These are phyloP conservation scores for Phytophthora vignae DNA, from an alignment of 352 stramenopile genomes.

Conservation along the genomic window DNA sequence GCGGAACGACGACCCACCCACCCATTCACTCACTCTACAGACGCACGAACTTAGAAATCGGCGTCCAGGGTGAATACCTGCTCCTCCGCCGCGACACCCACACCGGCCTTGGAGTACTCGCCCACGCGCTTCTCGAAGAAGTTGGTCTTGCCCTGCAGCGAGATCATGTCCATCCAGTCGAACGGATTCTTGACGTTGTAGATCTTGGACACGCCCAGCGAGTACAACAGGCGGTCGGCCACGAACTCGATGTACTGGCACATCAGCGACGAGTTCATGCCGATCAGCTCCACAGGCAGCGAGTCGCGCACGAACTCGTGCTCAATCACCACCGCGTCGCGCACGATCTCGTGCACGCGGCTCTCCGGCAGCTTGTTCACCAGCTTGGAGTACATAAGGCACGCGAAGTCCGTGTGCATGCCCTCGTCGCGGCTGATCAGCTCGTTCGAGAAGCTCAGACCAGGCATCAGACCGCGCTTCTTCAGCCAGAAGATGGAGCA, in stretches of 20 bases:
- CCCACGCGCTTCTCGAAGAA: slow-evolving; percentile 99
- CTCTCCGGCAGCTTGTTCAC: slow-evolving; percentile 95
- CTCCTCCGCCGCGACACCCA: slow-evolving; percentile 90
- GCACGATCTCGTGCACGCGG: slow-evolving; percentile 96
- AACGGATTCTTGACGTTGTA: slow-evolving; percentile 97
- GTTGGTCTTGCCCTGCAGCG: slow-evolving; percentile 93
- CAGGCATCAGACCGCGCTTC: slow-evolving; percentile 98
- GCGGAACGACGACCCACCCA: slow-evolving; percentile 75
- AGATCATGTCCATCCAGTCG: slow-evolving; percentile 99
- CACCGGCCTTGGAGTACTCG: slow-evolving; percentile 98
- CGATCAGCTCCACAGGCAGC: slow-evolving; percentile 98
- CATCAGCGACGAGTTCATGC: slow-evolving; percentile 99
- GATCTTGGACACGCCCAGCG: slow-evolving; percentile 93
- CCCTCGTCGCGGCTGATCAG: slow-evolving; percentile 99
- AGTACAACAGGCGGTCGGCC: slow-evolving; percentile 95
- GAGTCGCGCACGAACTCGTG: slow-evolving; percentile 98
- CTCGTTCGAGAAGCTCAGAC: slow-evolving; percentile 99
- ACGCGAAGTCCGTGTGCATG: slow-evolving; percentile 99
- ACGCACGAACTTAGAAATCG: slow-evolving; percentile 88
- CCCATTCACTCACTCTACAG: background rate
- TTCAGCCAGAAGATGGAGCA: slow-evolving; percentile 99
- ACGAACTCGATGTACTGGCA: slow-evolving; percentile 99
- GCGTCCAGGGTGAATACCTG: slow-evolving; percentile 94
- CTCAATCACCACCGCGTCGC: slow-evolving; percentile 97
- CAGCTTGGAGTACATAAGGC: slow-evolving; percentile 98